Evolutionary conservation across 2,329 filamentous ascomycete genomes (phyloP), one percentile per base, ranked within the genome.

Genomic region (Fusarium sp.): DNA sequence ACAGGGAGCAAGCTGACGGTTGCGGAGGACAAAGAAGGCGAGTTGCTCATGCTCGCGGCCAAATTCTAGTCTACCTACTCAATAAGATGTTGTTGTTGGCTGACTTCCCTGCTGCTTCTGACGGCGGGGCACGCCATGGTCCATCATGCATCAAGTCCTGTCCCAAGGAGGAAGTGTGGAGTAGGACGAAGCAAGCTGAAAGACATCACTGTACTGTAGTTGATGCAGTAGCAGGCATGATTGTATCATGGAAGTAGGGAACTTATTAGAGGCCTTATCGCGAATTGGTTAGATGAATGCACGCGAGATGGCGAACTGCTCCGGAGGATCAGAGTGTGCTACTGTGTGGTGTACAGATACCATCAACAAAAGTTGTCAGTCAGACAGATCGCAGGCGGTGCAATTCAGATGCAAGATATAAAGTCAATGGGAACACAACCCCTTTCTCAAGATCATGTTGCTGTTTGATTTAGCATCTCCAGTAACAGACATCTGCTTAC

Each of bases 361-460:
- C 40, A 64, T 64, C 58, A 51, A 55, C 28, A 51, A 40, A 24
- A 46, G 53, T 31, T 61, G 65, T 55, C 59, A 63, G 61, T 60
- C 50, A 73, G 64, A 58, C 71, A 70, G 72, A 74, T 75, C 73
- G 72, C 54, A 72, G 62, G 64, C 60, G 13, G 70, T 74, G 72
- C 63, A 61, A 73, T 69, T 58, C 33, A 42, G 57, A 73, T 74
- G 73, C 68, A 73, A 64, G 73, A 73, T 72, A 71, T 69, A 62
- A 65, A 72, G 61, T 63, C 57, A 66, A 61, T 43, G 58, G 66
- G 53, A 58, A 46, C 53, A 73, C 72, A 74, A 64, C 57, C 59
- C 68, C 51, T 48, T 61, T 60, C 46, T 42, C 20, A 34, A n/a
- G 43, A 49, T 33, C 42, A 48, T 42, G 22, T 13, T 50, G 31